Evolutionary conservation across 108 stramenopile species (phyloP).

Genomic region (Conticribra guillardii): DNA sequence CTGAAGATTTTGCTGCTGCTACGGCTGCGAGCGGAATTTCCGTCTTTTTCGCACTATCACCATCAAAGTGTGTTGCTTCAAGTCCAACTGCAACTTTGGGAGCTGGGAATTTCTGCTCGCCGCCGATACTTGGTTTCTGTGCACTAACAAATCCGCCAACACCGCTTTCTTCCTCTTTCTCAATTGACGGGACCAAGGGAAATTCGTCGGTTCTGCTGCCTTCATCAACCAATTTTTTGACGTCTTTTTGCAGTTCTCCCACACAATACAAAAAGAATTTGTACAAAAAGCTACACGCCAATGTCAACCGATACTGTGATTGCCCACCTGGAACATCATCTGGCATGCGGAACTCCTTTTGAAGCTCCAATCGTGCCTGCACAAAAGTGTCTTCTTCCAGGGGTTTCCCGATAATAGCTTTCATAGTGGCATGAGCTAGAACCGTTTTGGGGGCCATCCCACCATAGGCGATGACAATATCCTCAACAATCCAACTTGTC

Average conservation of each 20-base stretch:
- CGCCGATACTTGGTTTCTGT: conserved; percentile 77
- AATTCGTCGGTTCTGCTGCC: too few relatives aligned
- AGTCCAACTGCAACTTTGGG: conserved; percentile 74
- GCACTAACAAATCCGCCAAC: conserved; percentile 71
- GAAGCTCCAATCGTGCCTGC: conserved; percentile 63
- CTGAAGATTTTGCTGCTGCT: conserved; percentile 17
- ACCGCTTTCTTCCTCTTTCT: conserved; percentile 58
- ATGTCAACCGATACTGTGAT: conserved; percentile 85
- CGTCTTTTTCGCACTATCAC: conserved; percentile 3
- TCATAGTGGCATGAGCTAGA: conserved; percentile 72
- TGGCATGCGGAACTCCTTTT: conserved; percentile 82
- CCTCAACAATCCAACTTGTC: conserved; percentile 60
- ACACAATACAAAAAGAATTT: conserved; percentile 81
- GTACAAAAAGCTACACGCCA: conserved; percentile 85
- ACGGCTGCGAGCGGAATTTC: conserved; percentile 23
- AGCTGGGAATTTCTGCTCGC: conserved; percentile 80
- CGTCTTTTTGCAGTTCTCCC: conserved; percentile 61
- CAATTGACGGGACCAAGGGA: conserved; percentile 52
- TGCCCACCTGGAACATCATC: conserved; percentile 91
- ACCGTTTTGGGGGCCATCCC: conserved; percentile 93
- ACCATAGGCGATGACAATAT: conserved; percentile 86
- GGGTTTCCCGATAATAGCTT: conserved; percentile 63
- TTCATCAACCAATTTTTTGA: conserved; percentile 32
- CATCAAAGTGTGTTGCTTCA: conserved; percentile 57
- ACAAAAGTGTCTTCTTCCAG: conserved; percentile 65